Base-by-base conservation (phyloP, 805 yeast genomes). In the Teunomyces tritomae region DNA sequence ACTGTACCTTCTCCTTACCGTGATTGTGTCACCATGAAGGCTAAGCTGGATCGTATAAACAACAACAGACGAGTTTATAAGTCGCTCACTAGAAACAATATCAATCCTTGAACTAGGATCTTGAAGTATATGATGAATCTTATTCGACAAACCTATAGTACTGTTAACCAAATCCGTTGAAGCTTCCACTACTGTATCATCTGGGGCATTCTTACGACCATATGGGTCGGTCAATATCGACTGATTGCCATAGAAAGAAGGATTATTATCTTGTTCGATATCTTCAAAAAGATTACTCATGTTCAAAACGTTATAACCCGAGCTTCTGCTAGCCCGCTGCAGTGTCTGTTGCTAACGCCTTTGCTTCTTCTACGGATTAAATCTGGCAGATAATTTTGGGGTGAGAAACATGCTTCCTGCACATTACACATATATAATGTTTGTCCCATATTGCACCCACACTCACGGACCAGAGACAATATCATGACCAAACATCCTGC, bases 241-340 rank as follows among this genome's bases (percentile, higher is more conserved):
- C 26, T 58, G 64, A 50, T 64, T 64, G 3, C 70, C 71, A 50
- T 70, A 72, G 48, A 71, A 64, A 34, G 74, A 71, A 10, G 77
- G 77, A 48, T 73, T 73, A 56, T 72, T 73, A 49, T 73, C 77
- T 53, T 71, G 75, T 50, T 73, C 77, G 43, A 71, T 70, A 49
- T 70, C 76, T 39, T 63, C 70, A 47, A 70, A 68, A 28, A 57
- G 32, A 39, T 54, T 57, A 27, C 43, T 48, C 54, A 48, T 47
- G 42, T 14, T 43, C 20, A 27, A 24, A 28, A 39, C 24, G 17
- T 14, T 32, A 8, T 13, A 32, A 32, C 13, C 34, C 17, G 16
- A 32, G 34, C 34, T 32, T 32, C 34, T 32, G 34, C 34, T 32
- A 32, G 34, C 34, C 34, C 34, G 34, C 34, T 32, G 34, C 34